phyloP scores from a whole-genome alignment of 2,329 filamentous ascomycete species.

The Falciphora oryzae region DNA sequence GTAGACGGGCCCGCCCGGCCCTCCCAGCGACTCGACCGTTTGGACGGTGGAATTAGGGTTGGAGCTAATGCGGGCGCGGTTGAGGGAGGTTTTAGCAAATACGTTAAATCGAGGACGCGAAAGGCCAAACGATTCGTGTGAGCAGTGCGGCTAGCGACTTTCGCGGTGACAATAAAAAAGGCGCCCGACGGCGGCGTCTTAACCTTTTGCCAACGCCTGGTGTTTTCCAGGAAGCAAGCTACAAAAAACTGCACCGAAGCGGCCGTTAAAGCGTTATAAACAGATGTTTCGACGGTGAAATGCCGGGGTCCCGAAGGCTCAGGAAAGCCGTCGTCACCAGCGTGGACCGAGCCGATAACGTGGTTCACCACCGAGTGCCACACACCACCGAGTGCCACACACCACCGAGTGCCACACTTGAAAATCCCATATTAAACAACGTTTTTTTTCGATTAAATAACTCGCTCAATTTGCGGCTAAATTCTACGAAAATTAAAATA shows the following conservation, averaged over 20 bases:
- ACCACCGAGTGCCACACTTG: too few relatives aligned
- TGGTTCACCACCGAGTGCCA: too few relatives aligned
- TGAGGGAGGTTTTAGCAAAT: not conserved
- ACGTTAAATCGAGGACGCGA: not conserved
- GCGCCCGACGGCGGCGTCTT: not conserved
- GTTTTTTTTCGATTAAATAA: too few relatives aligned
- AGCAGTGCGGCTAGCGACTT: not conserved
- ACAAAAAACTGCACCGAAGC: not conserved
- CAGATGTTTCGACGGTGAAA: too few relatives aligned
- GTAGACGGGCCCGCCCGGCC: not conserved
- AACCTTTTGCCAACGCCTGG: not conserved
- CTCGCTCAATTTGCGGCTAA: too few relatives aligned
- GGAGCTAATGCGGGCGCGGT: not conserved
- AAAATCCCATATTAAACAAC: too few relatives aligned
- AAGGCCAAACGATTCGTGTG: not conserved
- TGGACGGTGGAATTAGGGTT: not conserved
- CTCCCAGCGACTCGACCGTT: not conserved
- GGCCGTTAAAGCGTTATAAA: not conserved
- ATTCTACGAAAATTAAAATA: too few relatives aligned
- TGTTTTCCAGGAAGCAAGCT: not conserved
- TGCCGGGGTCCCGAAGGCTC: too few relatives aligned
- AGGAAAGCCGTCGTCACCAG: not conserved
- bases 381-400: too few relatives aligned
- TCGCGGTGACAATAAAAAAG: not conserved
- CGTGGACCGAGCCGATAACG: not conserved